Evolutionary conservation across 768 basidiomycete genomes (phyloP).

Genomic region (Termitomyces heimii): DNA sequence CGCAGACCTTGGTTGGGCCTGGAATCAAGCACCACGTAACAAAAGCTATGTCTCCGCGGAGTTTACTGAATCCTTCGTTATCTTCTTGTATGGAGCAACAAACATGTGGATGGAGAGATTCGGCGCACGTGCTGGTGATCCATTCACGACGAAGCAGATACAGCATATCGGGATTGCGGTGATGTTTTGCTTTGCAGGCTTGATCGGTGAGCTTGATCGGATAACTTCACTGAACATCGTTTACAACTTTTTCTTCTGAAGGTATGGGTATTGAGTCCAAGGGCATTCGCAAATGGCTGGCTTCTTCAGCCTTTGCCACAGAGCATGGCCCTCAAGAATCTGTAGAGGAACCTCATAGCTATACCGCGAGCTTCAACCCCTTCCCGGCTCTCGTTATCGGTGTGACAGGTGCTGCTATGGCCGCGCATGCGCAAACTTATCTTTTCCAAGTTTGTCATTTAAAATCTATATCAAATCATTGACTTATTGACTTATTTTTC

Average conservation of each 20-base stretch:
- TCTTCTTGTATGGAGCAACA: slow-evolving; percentile 84
- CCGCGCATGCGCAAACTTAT: slow-evolving; percentile 86
- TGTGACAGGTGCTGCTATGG: slow-evolving; percentile 92
- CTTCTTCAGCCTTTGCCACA: slow-evolving; percentile 40
- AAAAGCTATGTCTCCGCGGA: slow-evolving; percentile 56
- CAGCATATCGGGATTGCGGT: slow-evolving; percentile 95
- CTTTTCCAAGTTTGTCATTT: slow-evolving; percentile 64
- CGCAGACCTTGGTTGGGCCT: slow-evolving; percentile 88
- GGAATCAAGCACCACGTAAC: slow-evolving; percentile 66
- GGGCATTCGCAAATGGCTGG: slow-evolving; percentile 66
- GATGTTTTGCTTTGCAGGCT: slow-evolving; percentile 95
- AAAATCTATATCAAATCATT: background rate
- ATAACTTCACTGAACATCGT: background rate
- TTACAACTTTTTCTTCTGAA: slow-evolving; percentile 2
- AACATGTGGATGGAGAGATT: slow-evolving; percentile 99
- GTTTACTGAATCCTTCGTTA: slow-evolving; percentile 72
- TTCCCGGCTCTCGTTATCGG: slow-evolving; percentile 92
- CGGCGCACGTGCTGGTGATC: slow-evolving; percentile 73
- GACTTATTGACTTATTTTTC: background rate
- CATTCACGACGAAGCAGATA: slow-evolving; percentile 86
- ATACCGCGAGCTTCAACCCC: slow-evolving; percentile 79
- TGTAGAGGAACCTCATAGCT: slow-evolving; percentile 65
- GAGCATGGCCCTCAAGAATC: slow-evolving; percentile 30
- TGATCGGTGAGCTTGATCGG: slow-evolving; percentile 42
- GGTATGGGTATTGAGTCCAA: slow-evolving; percentile 84